Evolutionary conservation across 208 protist species (phyloP), one percentile per base, ranked within the genome.

Genomic region (Wallacemonas sp.): DNA sequence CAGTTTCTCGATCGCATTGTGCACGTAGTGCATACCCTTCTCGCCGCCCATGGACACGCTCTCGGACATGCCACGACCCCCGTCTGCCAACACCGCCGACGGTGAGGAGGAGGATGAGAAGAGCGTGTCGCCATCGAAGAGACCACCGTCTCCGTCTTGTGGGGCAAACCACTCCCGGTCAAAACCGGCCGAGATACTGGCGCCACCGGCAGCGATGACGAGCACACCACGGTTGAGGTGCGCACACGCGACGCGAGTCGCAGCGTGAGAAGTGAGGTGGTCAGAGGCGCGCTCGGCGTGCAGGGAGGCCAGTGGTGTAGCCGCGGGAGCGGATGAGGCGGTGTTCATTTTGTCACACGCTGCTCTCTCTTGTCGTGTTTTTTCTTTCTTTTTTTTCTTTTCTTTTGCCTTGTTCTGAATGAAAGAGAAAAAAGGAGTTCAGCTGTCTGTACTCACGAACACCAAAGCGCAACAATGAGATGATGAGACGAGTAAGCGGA

Each of bases 191-290:
- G 64, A 53, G 46, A 69, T 69, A 24, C 11, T 9, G 36, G 30
- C 15, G 15, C 64, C 64, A 26, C 60, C 75, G 15, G 49, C 75
- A 1, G 75, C 66, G 3, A 76, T 61, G 26, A 71, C 54, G 30
- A 66, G 26, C 34, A 38, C 62, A 9, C 67, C 73, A 5, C 47
- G 60, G 28, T 33, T 58, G 12, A 75, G 0, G 27, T 54, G 49
- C 26, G 70, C 67, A 41, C 41, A 66, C 34, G 46, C 67, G 38
- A 69, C 55, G 14, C 59, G 60, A 2, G 60, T 31, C 15, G 33
- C 60, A 5, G 30, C 11, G 45, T 66, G 60, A 8, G 44, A 8
- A 5, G 19, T 21, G 19, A 45, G 15, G 28, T 49, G 28, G 19
- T 62, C 56, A 38, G 22, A 6, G 0, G 56, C 14, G 14, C 41